Conservation (phyloP, 129 eudicot genomes). For the Centrapalus pauciflorus region DNA sequence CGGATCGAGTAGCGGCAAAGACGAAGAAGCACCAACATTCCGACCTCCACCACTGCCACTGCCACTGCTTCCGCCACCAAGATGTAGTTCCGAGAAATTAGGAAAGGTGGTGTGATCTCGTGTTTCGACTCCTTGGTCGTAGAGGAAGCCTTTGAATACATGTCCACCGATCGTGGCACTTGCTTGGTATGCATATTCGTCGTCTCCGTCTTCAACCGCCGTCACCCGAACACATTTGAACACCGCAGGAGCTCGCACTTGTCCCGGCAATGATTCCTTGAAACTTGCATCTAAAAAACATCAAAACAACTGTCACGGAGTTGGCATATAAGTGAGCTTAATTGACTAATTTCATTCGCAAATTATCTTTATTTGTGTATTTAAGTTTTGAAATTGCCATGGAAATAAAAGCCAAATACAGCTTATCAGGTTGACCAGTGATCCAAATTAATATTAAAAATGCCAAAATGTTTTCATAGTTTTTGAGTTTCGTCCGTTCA, state of each 20-base stretch:
- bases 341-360: not conserved
- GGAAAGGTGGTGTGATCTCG: conserved; percentile 50
- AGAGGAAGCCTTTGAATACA: conserved; percentile 80
- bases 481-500: too few relatives aligned
- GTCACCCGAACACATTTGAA: conserved; percentile 88
- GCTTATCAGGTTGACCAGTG: too few relatives aligned
- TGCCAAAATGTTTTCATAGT: too few relatives aligned
- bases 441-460: too few relatives aligned
- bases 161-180: conserved; percentile 80
- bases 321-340: not conserved
- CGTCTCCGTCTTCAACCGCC: conserved; percentile 78
- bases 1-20: conserved; percentile 41
- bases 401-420: too few relatives aligned
- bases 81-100: conserved; percentile 67
- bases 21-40: conserved; percentile 37
- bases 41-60: conserved; percentile 36
- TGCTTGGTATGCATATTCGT: conserved; percentile 88
- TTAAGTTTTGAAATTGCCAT: too few relatives aligned
- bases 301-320: not conserved
- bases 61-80: conserved; percentile 35
- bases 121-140: conserved; percentile 75
- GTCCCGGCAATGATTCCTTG: conserved; percentile 83
- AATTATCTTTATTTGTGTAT: too few relatives aligned
- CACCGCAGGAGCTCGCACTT: conserved; percentile 82
- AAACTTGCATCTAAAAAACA: conserved; percentile 53